phyloP scores from a whole-genome alignment of 371 early-diverging fungal genomes.

The Mucor lusitanicus region DNA sequence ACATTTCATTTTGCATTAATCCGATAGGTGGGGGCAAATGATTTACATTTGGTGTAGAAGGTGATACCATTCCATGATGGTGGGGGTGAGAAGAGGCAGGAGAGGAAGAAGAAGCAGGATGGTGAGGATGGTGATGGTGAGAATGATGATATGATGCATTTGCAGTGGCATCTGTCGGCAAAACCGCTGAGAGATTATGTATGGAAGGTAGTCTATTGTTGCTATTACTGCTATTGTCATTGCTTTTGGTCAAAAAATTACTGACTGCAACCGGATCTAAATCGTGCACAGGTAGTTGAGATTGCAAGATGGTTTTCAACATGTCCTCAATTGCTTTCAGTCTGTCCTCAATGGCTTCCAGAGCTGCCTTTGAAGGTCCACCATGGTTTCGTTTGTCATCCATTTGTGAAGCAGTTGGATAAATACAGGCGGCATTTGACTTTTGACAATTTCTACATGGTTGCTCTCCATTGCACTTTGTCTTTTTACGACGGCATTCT shows the following conservation, averaged over 20 bases:
- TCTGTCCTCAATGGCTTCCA: constrained; percentile 50
- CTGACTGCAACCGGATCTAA: constrained; percentile 22
- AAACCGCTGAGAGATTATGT: constrained; percentile 34
- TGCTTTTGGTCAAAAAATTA: constrained; percentile 24
- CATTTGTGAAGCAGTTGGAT: constrained; percentile 36
- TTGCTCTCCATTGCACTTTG: constrained; percentile 63
- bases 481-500: constrained; percentile 64
- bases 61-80: not conserved
- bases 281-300: constrained; percentile 18
- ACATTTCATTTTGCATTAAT: constrained; percentile 9
- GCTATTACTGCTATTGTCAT: not conserved
- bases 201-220: constrained; percentile 34
- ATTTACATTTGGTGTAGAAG: not conserved
- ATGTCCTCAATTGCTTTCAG: constrained; percentile 51
- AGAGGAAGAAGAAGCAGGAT: not conserved
- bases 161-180: constrained; percentile 8
- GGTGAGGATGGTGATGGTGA: not conserved
- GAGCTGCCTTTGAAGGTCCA: constrained; percentile 32
- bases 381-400: constrained; percentile 36
- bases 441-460: constrained; percentile 67
- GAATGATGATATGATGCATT: not conserved
- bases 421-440: constrained; percentile 48
- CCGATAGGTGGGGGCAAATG: constrained; percentile 4
- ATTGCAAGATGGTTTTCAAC: constrained; percentile 37
- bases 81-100: not conserved